These are phyloP conservation scores for Leccinum subgranulosum DNA, from an alignment of 768 basidiomycete species.

Conservation along the genomic window DNA sequence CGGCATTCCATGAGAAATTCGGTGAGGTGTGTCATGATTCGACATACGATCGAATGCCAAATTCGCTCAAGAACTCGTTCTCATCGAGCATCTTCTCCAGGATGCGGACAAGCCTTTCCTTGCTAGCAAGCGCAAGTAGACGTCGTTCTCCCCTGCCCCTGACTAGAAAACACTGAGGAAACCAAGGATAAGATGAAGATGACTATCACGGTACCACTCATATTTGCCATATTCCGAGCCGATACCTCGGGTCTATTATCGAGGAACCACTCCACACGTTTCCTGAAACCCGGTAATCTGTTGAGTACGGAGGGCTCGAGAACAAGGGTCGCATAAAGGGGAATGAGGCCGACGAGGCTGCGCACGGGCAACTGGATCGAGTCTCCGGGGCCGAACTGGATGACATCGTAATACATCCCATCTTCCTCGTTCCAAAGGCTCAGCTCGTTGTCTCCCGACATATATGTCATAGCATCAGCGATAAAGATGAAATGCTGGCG, in stretches of 20 bases:
- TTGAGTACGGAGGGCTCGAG: constrained; percentile 88
- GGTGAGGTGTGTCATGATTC: not conserved
- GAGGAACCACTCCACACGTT: constrained; percentile 98
- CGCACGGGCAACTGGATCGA: constrained; percentile 91
- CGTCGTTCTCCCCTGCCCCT: constrained; percentile 82
- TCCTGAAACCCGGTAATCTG: constrained; percentile 96
- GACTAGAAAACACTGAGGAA: constrained; percentile 20
- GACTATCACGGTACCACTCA: constrained; percentile 58
- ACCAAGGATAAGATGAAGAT: not conserved
- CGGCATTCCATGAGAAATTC: constrained; percentile 6
- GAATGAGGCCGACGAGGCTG: constrained; percentile 96
- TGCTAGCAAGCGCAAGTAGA: constrained; percentile 84
- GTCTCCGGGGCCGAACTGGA: constrained; percentile 77
- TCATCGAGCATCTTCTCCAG: constrained; percentile 97
- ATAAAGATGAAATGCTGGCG: constrained; percentile 95
- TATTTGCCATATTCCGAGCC: constrained; percentile 92
- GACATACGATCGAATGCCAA: constrained; percentile 92
- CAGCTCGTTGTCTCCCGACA: constrained; percentile 68
- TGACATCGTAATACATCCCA: constrained; percentile 98
- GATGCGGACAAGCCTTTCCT: constrained; percentile 85
- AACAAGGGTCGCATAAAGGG: constrained; percentile 91
- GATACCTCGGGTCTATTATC: constrained; percentile 88
- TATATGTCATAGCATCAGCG: constrained; percentile 96
- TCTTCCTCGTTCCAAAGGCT: constrained; percentile 96
- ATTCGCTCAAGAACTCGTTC: constrained; percentile 92